A percentile compares a stretch with the other conserved stretches of the same genome.
These are phyloP conservation scores for Cercospora canescens DNA, from an alignment of 2,329 filamentous ascomycete genomes.

Conservation along the genomic window DNA sequence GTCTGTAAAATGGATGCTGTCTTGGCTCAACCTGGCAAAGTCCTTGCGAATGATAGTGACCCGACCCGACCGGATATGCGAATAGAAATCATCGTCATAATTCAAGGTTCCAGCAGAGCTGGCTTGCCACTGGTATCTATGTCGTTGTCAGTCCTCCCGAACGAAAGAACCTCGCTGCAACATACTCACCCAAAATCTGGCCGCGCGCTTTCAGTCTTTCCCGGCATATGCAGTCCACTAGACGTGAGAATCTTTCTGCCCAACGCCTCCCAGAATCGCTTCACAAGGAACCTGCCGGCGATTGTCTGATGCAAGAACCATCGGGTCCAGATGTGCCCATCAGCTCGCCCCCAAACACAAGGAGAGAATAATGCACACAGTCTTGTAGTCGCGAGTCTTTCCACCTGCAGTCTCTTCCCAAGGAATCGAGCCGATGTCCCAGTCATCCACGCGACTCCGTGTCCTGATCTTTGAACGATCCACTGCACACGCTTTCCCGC, in stretches of 20 bases:
- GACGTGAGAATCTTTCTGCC: constrained; percentile 50
- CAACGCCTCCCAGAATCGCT: constrained; percentile 57
- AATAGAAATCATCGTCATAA: constrained; percentile 56
- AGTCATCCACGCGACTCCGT: constrained; percentile 60
- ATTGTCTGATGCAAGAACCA: constrained; percentile 57
- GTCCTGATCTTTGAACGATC: constrained; percentile 56
- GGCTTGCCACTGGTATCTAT: too few species aligned
- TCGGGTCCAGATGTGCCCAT: constrained; percentile 58
- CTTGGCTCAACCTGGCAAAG: too few species aligned
- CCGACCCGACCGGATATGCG: constrained; percentile 53
- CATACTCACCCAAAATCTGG: too few species aligned
- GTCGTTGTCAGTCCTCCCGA: too few species aligned
- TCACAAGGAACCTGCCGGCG: constrained; percentile 57
- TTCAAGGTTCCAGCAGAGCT: constrained; percentile 57
- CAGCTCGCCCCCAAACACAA: constrained; percentile 68
- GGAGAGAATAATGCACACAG: constrained; percentile 72
- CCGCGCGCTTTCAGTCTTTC: constrained; percentile 50
- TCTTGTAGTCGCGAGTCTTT: constrained; percentile 66
- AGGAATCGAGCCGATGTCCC: too few species aligned
- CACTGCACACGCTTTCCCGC: constrained; percentile 54
- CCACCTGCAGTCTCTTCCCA: constrained; percentile 46
- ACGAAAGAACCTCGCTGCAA: too few species aligned
- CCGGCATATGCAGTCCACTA: constrained; percentile 44
- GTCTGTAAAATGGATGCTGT: too few species aligned
- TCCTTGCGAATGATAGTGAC: constrained; percentile 59